phyloP scores from a whole-genome alignment of 2,329 filamentous ascomycete species.

The Cladosporium cucumerinum region DNA sequence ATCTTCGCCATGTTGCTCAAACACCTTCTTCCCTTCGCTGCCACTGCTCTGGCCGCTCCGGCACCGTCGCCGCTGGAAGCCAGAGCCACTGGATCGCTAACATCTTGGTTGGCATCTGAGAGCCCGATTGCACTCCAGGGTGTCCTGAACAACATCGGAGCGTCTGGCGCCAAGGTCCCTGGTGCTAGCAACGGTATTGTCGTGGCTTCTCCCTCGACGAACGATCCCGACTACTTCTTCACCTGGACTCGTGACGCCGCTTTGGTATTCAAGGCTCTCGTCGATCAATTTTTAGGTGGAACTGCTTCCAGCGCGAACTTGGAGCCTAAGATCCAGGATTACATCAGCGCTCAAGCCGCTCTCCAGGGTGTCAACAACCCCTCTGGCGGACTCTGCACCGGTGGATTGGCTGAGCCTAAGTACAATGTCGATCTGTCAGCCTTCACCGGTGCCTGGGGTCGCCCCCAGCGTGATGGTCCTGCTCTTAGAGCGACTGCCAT shows the following conservation, averaged over 20 bases:
- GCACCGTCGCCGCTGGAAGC: constrained; percentile 17
- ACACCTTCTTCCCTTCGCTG: constrained; percentile 6
- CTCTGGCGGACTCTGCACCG: constrained; percentile 54
- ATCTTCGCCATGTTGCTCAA: constrained; percentile 14
- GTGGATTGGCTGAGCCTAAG: constrained; percentile 69
- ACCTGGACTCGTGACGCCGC: constrained; percentile 76
- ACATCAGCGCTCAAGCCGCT: constrained; percentile 63
- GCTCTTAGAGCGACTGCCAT: constrained; percentile 71
- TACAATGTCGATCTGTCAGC: constrained; percentile 62
- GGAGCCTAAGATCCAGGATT: constrained; percentile 63
- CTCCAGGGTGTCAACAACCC: constrained; percentile 68
- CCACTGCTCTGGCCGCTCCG: constrained; percentile 15
- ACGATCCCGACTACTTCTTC: constrained; percentile 62
- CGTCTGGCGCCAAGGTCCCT: constrained; percentile 46
- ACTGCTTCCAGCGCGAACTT: constrained; percentile 47
- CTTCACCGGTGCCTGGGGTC: constrained; percentile 59
- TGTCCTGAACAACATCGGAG: constrained; percentile 55
- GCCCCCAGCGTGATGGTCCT: constrained; percentile 77
- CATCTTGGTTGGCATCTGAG: constrained; percentile 43
- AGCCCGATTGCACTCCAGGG: constrained; percentile 49
- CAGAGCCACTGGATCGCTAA: constrained; percentile 22
- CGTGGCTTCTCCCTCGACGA: constrained; percentile 55
- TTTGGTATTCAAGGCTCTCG: constrained; percentile 64
- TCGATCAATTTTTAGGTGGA: constrained; percentile 64
- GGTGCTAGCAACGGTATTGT: constrained; percentile 52